Percentiles rank a stretch among this genome's conserved stretches.
phyloP scores from a whole-genome alignment of 306 rosid genomes.

The Cicer chorassanicum region DNA sequence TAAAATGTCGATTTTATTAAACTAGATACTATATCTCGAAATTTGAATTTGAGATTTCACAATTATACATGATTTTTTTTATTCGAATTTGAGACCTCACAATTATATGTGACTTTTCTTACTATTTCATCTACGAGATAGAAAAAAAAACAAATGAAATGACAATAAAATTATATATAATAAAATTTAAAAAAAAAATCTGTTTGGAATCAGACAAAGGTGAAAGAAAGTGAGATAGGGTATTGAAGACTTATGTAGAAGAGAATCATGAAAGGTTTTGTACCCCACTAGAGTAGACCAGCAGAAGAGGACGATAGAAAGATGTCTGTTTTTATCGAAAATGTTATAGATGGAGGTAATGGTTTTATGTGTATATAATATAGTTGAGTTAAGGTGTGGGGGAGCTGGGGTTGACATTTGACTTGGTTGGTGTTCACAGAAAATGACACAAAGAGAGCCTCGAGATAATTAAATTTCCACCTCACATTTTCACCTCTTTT shows the following conservation, averaged over 20 bases:
- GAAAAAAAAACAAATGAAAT: no score
- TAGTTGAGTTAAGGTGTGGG: constrained; percentile 31
- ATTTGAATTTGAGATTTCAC: no score
- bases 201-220: constrained; percentile 40
- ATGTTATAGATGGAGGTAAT: not conserved
- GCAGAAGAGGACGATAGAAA: constrained; percentile 45
- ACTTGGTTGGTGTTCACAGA: constrained; percentile 47
- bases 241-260: constrained; percentile 40
- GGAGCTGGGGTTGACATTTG: constrained; percentile 39
- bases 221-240: constrained; percentile 42
- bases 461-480: constrained; percentile 44
- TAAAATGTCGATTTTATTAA: no score
- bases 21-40: no score
- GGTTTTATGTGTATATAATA: constrained; percentile 9
- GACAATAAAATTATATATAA: not conserved
- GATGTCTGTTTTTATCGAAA: constrained; percentile 30
- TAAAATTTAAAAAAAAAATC: not conserved
- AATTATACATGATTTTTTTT: no score
- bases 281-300: constrained; percentile 48
- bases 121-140: no score
- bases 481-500: constrained; percentile 71
- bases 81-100: no score
- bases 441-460: constrained; percentile 38
- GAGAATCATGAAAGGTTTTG: constrained; percentile 38
- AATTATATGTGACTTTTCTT: no score